A percentile compares a stretch with the other conserved stretches of the same genome.
These are phyloP conservation scores for Lepidium didymum DNA, from an alignment of 345 rosid species.

Conservation along the genomic window DNA sequence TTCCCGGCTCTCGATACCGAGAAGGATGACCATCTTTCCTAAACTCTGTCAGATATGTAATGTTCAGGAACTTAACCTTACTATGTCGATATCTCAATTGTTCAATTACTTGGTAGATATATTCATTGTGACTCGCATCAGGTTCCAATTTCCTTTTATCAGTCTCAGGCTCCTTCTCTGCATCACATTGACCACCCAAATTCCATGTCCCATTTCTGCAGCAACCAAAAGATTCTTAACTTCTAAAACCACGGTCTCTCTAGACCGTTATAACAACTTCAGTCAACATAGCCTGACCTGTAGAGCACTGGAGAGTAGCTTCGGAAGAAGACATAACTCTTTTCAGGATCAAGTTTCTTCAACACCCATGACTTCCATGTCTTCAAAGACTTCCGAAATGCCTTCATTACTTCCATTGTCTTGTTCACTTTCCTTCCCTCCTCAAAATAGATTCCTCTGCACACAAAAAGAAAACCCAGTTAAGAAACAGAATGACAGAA, in stretches of 20 bases:
- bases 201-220: slow-evolving; percentile 77
- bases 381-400: slow-evolving; percentile 53
- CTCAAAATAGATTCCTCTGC: slow-evolving; percentile 68
- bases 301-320: slow-evolving; percentile 79
- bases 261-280: background rate
- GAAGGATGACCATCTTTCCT: slow-evolving; percentile 82
- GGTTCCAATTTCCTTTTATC: slow-evolving; percentile 35
- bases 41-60: slow-evolving; percentile 61
- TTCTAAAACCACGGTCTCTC: background rate
- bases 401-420: slow-evolving; percentile 64
- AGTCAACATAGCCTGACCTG: slow-evolving; percentile 34
- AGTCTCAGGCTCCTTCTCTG: slow-evolving; percentile 49
- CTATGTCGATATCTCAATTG: slow-evolving; percentile 35
- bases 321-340: slow-evolving; percentile 57
- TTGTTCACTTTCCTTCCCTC: slow-evolving; percentile 52
- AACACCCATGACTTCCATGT: slow-evolving; percentile 63
- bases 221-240: background rate
- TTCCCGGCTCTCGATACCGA: slow-evolving; percentile 56
- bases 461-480: background rate
- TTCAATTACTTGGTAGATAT: slow-evolving; percentile 41
- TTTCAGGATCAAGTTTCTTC: slow-evolving; percentile 38
- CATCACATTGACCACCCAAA: slow-evolving; percentile 60
- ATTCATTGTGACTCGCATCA: slow-evolving; percentile 46
- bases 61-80: slow-evolving; percentile 58
- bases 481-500: background rate